Conservation (phyloP, 768 basidiomycete genomes). For the Panaeolus papilionaceus region DNA sequence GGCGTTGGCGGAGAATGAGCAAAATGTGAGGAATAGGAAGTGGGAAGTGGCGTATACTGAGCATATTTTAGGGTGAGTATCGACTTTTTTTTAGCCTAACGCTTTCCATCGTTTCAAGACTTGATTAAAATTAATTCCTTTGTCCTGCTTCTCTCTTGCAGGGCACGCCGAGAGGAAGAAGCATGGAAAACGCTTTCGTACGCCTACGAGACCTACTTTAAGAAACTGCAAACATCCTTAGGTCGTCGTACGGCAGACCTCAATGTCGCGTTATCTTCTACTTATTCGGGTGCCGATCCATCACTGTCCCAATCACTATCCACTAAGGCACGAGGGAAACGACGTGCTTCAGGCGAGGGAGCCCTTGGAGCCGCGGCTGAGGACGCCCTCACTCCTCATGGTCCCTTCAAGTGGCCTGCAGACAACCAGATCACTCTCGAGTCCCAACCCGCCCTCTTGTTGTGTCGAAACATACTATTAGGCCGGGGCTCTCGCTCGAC, state of each 20-base stretch:
- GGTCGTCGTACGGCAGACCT: conserved; percentile 48
- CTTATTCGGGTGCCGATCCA: conserved; percentile 20
- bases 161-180: conserved; percentile 65
- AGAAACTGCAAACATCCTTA: conserved; percentile 52
- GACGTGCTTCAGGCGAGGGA: conserved; percentile 52
- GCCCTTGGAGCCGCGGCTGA: conserved; percentile 31
- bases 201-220: conserved; percentile 62
- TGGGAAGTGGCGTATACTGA: conserved; percentile 71
- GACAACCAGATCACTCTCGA: conserved; percentile 43
- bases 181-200: conserved; percentile 70
- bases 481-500: conserved; percentile 32
- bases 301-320: conserved; percentile 36
- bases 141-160: conserved; percentile 20
- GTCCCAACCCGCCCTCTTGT: conserved; percentile 37
- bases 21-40: conserved; percentile 74
- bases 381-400: conserved; percentile 18
- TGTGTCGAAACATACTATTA: conserved; percentile 37
- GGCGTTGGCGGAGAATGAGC: conserved; percentile 63
- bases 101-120: too few relatives aligned
- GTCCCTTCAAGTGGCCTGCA: conserved; percentile 29
- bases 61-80: conserved; percentile 69
- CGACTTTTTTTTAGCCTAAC: neutral
- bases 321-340: conserved; percentile 61
- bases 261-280: conserved; percentile 10
- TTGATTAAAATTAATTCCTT: neutral